phyloP scores from a whole-genome alignment of 805 yeast species.

The Candida anglica region DNA sequence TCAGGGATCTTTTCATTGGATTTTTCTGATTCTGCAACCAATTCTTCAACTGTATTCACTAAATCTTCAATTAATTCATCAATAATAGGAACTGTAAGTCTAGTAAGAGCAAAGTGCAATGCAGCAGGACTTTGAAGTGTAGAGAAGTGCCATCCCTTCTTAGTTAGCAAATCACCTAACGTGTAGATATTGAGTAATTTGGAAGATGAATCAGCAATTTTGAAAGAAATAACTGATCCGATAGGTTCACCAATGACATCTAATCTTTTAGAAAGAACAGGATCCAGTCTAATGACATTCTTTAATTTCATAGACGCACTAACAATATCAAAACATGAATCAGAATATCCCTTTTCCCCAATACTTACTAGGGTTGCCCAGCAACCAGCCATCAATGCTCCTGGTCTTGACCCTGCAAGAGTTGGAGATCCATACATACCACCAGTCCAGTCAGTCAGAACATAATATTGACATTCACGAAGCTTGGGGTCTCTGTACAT shows the following conservation, averaged over 20 bases:
- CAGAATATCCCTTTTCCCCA: constrained; percentile 79
- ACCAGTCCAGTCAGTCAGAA: constrained; percentile 84
- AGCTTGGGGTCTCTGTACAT: constrained; percentile 74
- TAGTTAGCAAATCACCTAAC: constrained; percentile 65
- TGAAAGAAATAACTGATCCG: constrained; percentile 78
- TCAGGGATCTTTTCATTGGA: constrained; percentile 10
- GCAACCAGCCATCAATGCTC: constrained; percentile 96
- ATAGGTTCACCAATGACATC: constrained; percentile 81
- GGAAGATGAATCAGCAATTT: constrained; percentile 32
- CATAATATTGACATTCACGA: constrained; percentile 79
- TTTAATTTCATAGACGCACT: constrained; percentile 58
- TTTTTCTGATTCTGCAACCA: constrained; percentile 23
- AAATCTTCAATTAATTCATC: constrained; percentile 57
- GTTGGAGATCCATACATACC: constrained; percentile 97
- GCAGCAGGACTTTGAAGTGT: constrained; percentile 89
- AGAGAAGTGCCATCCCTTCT: constrained; percentile 84
- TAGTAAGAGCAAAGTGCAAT: constrained; percentile 84
- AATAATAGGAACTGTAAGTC: constrained; percentile 57
- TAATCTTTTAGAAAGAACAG: constrained; percentile 48
- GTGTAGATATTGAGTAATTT: constrained; percentile 62
- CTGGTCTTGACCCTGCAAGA: constrained; percentile 94
- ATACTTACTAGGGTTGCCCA: constrained; percentile 88
- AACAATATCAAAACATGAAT: constrained; percentile 65
- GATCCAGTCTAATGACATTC: constrained; percentile 37
- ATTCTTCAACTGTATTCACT: constrained; percentile 38